A percentile compares a stretch with the other conserved stretches of the same genome.
These are phyloP conservation scores for Cyberlindnera saturnus DNA, from an alignment of 805 yeast species.

Conservation along the genomic window DNA sequence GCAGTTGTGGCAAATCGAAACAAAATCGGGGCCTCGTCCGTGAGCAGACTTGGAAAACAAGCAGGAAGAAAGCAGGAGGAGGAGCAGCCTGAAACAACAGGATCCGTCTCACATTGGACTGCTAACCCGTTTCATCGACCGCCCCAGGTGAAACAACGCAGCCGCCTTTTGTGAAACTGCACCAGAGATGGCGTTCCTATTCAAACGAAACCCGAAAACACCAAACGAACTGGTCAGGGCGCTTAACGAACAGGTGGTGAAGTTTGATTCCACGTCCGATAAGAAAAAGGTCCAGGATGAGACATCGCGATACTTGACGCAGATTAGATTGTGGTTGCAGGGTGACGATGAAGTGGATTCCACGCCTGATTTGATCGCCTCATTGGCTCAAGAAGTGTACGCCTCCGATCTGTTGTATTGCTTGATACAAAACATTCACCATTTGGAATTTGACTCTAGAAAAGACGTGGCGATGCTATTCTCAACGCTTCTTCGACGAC, in stretches of 20 bases:
- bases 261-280: slow-evolving; percentile 35
- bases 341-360: slow-evolving; percentile 65
- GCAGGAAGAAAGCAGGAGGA: too few species aligned
- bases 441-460: slow-evolving; percentile 82
- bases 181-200: slow-evolving; percentile 51
- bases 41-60: too few species aligned
- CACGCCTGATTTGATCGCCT: slow-evolving; percentile 46
- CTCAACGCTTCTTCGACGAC: slow-evolving; percentile 70
- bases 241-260: slow-evolving; percentile 64
- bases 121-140: too few species aligned
- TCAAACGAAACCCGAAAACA: slow-evolving; percentile 85
- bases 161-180: not conserved
- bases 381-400: slow-evolving; percentile 75
- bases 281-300: slow-evolving; percentile 62
- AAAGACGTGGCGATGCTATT: slow-evolving; percentile 75
- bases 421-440: slow-evolving; percentile 52
- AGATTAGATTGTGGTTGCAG: slow-evolving; percentile 57
- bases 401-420: slow-evolving; percentile 60
- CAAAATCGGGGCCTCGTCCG: too few species aligned
- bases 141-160: too few species aligned
- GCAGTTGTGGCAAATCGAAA: too few species aligned
- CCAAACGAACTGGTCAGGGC: slow-evolving; percentile 78
- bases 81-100: too few species aligned
- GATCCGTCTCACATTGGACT: too few species aligned
- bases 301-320: slow-evolving; percentile 55